Conservation (phyloP, 2,329 filamentous ascomycete species). For the Fusarium cyanostomum region DNA sequence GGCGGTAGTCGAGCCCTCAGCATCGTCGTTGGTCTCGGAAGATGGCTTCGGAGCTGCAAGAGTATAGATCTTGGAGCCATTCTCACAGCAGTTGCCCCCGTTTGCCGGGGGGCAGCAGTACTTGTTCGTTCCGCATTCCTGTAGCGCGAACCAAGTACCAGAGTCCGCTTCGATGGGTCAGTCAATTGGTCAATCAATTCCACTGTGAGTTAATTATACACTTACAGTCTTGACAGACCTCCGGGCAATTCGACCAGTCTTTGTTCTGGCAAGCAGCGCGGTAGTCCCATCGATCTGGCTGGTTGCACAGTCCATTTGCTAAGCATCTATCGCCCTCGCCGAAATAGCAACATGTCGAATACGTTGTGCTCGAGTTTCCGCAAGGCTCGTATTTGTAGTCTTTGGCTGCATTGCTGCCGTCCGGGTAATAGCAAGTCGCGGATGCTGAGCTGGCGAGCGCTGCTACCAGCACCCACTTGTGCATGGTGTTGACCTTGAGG, state of each 20-base stretch:
- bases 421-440: constrained; percentile 36
- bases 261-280: constrained; percentile 37
- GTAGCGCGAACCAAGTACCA: constrained; percentile 23
- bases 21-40: neutral
- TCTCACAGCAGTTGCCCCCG: constrained; percentile 27
- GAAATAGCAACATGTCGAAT: constrained; percentile 37
- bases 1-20: neutral
- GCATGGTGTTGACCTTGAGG: neutral
- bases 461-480: neutral
- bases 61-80: constrained; percentile 23
- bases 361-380: constrained; percentile 21
- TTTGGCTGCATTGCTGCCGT: constrained; percentile 29
- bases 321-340: constrained; percentile 36
- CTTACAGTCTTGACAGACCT: constrained; percentile 35
- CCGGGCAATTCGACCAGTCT: constrained; percentile 35
- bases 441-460: neutral
- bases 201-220: neutral
- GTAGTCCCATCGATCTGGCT: constrained; percentile 25
- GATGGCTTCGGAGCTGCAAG: constrained; percentile 17
- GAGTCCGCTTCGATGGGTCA: constrained; percentile 4
- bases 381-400: constrained; percentile 39
- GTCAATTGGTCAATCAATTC: rapidly evolving
- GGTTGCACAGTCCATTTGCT: constrained; percentile 32
- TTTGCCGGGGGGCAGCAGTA: constrained; percentile 33
- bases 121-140: constrained; percentile 30